Conservation (phyloP, 1,284 basidiomycete species). For the Tilletia setariae region DNA sequence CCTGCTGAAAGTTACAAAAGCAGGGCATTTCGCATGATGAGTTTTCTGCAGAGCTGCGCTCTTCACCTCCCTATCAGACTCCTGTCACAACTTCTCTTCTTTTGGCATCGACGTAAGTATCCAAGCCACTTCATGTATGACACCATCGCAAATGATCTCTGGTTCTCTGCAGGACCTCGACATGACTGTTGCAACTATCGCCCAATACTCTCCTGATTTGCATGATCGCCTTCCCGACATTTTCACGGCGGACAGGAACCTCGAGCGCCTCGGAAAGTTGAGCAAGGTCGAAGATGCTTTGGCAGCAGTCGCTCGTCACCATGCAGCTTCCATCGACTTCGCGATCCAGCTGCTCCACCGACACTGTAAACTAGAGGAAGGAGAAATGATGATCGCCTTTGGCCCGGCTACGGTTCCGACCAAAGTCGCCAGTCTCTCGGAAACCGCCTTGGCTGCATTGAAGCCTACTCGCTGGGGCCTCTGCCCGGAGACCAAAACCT, state of each 20-base stretch:
- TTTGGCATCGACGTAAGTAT: too few species aligned
- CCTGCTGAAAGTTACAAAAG: too few species aligned
- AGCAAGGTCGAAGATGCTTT: neutral
- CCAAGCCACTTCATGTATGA: too few species aligned
- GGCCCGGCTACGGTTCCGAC: neutral
- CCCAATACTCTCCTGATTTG: neutral
- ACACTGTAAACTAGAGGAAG: neutral
- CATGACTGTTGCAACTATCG: neutral
- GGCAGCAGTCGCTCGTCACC: neutral
- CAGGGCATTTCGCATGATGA: too few species aligned
- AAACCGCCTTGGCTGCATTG: neutral
- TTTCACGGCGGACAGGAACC: neutral
- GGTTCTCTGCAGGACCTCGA: too few species aligned
- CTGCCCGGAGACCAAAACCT: neutral
- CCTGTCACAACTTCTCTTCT: too few species aligned
- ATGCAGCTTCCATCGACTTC: neutral
- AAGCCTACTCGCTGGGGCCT: neutral
- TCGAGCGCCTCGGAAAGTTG: neutral
- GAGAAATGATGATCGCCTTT: neutral
- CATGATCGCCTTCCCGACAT: neutral
- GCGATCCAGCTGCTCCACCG: constrained; percentile 7
- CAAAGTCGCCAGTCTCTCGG: neutral
- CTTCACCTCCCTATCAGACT: too few species aligned
- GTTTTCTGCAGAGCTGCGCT: too few species aligned
- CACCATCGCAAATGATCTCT: too few species aligned